Conservation (phyloP, 2,329 filamentous ascomycete genomes). For the Fusarium liriodendri region DNA sequence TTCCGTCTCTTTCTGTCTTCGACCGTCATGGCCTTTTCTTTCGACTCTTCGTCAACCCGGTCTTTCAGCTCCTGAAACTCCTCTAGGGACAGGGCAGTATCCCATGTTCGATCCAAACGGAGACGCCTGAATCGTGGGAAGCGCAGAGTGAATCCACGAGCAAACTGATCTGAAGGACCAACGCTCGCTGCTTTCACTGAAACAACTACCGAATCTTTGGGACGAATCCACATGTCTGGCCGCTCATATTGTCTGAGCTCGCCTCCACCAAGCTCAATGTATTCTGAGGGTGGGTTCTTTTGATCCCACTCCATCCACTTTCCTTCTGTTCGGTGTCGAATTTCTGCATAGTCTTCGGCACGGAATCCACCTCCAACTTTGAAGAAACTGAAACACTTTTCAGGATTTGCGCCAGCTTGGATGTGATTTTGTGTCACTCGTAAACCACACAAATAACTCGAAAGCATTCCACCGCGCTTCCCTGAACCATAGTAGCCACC, state of each 20-base stretch:
- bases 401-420: slow-evolving; percentile 67
- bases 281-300: slow-evolving; percentile 79
- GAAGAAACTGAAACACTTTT: slow-evolving; percentile 94
- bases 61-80: slow-evolving; percentile 80
- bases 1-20: slow-evolving; percentile 70
- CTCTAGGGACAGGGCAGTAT: slow-evolving; percentile 79
- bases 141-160: slow-evolving; percentile 79
- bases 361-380: slow-evolving; percentile 96
- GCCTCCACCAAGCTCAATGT: slow-evolving; percentile 84
- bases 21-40: slow-evolving; percentile 82
- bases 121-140: slow-evolving; percentile 91
- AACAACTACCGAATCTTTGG: slow-evolving; percentile 86
- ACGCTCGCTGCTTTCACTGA: slow-evolving; percentile 90
- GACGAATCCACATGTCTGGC: slow-evolving; percentile 94
- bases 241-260: slow-evolving; percentile 76
- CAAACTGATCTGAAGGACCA: slow-evolving; percentile 80
- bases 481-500: slow-evolving; percentile 95
- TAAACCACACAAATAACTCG: slow-evolving; percentile 91
- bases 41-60: slow-evolving; percentile 75
- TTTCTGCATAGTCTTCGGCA: slow-evolving; percentile 84
- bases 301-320: slow-evolving; percentile 92
- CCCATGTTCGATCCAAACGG: slow-evolving; percentile 86
- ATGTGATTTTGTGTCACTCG: slow-evolving; percentile 78
- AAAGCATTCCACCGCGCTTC: slow-evolving; percentile 81
- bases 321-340: slow-evolving; percentile 86